Conservation (phyloP, 345 rosid species). For the Linum usitatissimum region DNA sequence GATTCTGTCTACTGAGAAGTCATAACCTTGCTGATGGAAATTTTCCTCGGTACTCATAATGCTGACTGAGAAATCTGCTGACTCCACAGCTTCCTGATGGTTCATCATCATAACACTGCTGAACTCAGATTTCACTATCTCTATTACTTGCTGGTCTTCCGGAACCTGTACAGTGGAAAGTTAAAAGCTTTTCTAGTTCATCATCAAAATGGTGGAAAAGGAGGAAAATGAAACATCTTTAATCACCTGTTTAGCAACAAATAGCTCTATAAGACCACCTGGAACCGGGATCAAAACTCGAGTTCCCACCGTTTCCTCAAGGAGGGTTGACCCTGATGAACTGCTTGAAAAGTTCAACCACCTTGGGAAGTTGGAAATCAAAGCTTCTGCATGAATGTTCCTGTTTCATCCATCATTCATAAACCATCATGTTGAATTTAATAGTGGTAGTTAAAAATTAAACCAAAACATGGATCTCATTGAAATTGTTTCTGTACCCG, state of each 20-base stretch:
- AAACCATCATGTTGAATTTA: neutral
- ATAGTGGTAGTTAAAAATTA: neutral
- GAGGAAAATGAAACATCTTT: neutral
- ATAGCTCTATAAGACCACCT: slow-evolving; percentile 75
- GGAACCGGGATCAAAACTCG: slow-evolving; percentile 70
- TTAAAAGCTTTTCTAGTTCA: neutral
- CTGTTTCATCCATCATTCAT: slow-evolving; percentile 19
- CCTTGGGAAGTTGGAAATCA: slow-evolving; percentile 52
- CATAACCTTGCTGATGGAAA: slow-evolving; percentile 23
- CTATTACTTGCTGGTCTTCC: slow-evolving; percentile 59
- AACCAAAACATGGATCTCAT: too few species aligned
- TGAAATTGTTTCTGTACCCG: slow-evolving; percentile 25
- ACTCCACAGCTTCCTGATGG: slow-evolving; percentile 29
- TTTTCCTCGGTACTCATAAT: neutral
- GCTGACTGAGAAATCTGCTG: slow-evolving; percentile 17
- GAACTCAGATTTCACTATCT: slow-evolving; percentile 50
- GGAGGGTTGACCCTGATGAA: slow-evolving; percentile 33
- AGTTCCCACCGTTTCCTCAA: slow-evolving; percentile 59
- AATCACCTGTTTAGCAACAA: slow-evolving; percentile 57
- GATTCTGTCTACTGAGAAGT: slow-evolving; percentile 30
- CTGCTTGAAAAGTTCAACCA: slow-evolving; percentile 56
- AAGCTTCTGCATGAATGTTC: slow-evolving; percentile 45
- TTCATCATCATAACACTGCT: slow-evolving; percentile 40
- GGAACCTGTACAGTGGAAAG: slow-evolving; percentile 32
- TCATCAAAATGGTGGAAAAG: neutral